A percentile compares a stretch with the other conserved stretches of the same genome.
These are phyloP conservation scores for Capsicum rhomboideum DNA, from an alignment of 257 asterid species.

Conservation along the genomic window DNA sequence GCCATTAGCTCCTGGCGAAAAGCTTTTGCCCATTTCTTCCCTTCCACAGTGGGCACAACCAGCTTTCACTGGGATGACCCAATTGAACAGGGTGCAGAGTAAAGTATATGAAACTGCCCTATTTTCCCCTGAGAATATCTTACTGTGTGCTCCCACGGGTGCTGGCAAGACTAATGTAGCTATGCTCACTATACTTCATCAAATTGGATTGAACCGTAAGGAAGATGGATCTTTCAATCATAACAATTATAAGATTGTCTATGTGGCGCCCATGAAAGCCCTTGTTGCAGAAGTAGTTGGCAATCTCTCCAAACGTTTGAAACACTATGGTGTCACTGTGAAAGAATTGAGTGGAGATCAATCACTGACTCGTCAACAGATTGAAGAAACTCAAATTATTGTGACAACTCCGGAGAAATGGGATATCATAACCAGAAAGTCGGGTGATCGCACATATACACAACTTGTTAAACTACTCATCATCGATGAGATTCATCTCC, in stretches of 20 bases:
- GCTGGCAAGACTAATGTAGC: conserved; percentile 45
- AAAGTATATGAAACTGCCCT: conserved; percentile 35
- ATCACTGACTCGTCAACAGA: conserved; percentile 29
- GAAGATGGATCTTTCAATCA: conserved; percentile 26
- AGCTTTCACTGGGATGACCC: conserved; percentile 31
- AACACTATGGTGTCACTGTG: conserved; percentile 27
- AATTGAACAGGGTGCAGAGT: conserved; percentile 31
- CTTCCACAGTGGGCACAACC: conserved; percentile 38
- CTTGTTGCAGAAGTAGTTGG: conserved; percentile 37
- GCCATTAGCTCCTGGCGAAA: conserved; percentile 20
- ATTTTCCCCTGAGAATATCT: conserved; percentile 23
- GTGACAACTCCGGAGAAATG: conserved; percentile 40
- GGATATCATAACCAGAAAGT: conserved; percentile 34
- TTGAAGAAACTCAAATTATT: conserved; percentile 38
- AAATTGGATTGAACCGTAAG: conserved; percentile 24
- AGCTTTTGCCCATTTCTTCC: conserved; percentile 19
- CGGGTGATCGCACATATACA: conserved; percentile 38
- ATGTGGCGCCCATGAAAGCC: conserved; percentile 41
- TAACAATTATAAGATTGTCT: conserved; percentile 27
- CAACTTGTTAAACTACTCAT: conserved; percentile 33
- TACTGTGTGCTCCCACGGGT: conserved; percentile 41
- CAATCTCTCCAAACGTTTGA: conserved; percentile 26
- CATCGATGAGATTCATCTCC: conserved; percentile 35
- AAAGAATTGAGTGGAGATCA: conserved; percentile 41
- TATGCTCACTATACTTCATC: conserved; percentile 35